A percentile compares a stretch with the other conserved stretches of the same genome.
phyloP scores from a whole-genome alignment of 2,329 filamentous ascomycete genomes.

The Arachnomyces sp. region DNA sequence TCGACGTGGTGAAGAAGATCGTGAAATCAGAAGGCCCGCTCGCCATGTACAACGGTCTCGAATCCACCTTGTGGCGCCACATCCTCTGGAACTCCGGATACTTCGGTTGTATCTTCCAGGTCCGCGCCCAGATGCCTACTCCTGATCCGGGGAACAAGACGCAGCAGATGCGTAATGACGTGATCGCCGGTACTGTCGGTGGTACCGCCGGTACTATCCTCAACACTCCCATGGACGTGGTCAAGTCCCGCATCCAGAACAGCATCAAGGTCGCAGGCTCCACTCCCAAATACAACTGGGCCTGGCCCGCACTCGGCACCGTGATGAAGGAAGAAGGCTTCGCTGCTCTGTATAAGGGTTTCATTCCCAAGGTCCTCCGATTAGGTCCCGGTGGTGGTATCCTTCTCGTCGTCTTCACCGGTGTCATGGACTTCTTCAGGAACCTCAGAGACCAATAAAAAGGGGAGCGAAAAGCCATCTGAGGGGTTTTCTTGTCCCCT shows the following conservation, averaged over 20 bases:
- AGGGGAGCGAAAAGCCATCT: too few species aligned
- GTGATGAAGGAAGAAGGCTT: constrained; percentile 93
- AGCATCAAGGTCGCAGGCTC: constrained; percentile 72
- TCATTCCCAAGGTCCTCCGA: constrained; percentile 86
- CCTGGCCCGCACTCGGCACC: constrained; percentile 75
- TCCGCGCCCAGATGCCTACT: constrained; percentile 73
- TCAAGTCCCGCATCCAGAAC: constrained; percentile 98
- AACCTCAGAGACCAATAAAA: constrained; percentile 47
- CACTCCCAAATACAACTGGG: constrained; percentile 97
- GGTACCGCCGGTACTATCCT: constrained; percentile 85
- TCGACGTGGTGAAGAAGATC: constrained; percentile 56
- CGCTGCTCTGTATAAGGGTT: constrained; percentile 89
- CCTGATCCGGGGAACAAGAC: constrained; percentile 64
- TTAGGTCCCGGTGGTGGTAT: constrained; percentile 63
- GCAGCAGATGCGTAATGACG: constrained; percentile 75
- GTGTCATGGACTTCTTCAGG: constrained; percentile 73
- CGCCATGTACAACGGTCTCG: constrained; percentile 91
- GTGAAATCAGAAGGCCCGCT: constrained; percentile 74
- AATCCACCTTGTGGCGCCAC: constrained; percentile 95
- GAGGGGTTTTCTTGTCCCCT: too few species aligned
- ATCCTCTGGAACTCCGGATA: constrained; percentile 91
- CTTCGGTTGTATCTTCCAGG: constrained; percentile 98
- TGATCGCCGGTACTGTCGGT: constrained; percentile 78
- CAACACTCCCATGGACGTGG: constrained; percentile 94
- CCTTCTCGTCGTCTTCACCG: constrained; percentile 43